Base-by-base conservation (phyloP, 768 basidiomycete species). In the Lentinula detonsa region DNA sequence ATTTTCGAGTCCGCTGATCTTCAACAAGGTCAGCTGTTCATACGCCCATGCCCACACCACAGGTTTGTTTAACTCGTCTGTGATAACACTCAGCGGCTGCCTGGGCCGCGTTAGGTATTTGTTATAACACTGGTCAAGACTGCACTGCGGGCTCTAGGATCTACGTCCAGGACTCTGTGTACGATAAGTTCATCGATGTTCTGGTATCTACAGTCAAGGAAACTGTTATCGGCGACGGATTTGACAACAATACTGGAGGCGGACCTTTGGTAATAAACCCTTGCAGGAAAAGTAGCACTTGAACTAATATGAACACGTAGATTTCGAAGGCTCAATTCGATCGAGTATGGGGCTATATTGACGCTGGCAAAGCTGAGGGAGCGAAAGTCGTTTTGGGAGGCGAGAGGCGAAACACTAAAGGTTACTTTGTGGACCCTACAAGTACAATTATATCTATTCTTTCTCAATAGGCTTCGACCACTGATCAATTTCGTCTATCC, bases 111-210 rank as follows among this genome's bases (percentile, higher is more conserved):
- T 78, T 95, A 23, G 93, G 94, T 21, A 88, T 95, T 60, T 86
- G 88, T 66, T 94, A 91, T 74, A 93, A 93, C 67, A 85, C 89
- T 39, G 92, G 93, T n/a, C 92, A 96, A 73, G 91, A 93, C 69
- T 97, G 95, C 72, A 93, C 91, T 3, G 94, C 94, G 23, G 93
- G 95, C 43, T 95, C 93, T 37, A 84, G 95, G 13, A 75, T 95
- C 40, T 94, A 91, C 69, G 93, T 93, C 21, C 94, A 98, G 69
- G 89, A 94, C 57, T 81, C 82, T 23, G 80, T 95, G 56, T 91
- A 97, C 70, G 92, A 97, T 70, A 87, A 85, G 70, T 95, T 97
- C 71, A 68, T 95, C 34, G 72, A 78, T 33, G 65, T 87, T 57
- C 74, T 94, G 43, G 81, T 88, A 11, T 73, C 76, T 21, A 88